Evolutionary conservation across 2,329 filamentous ascomycete genomes (phyloP), one percentile per base, ranked within the genome.

Genomic region (Colletotrichum musae): DNA sequence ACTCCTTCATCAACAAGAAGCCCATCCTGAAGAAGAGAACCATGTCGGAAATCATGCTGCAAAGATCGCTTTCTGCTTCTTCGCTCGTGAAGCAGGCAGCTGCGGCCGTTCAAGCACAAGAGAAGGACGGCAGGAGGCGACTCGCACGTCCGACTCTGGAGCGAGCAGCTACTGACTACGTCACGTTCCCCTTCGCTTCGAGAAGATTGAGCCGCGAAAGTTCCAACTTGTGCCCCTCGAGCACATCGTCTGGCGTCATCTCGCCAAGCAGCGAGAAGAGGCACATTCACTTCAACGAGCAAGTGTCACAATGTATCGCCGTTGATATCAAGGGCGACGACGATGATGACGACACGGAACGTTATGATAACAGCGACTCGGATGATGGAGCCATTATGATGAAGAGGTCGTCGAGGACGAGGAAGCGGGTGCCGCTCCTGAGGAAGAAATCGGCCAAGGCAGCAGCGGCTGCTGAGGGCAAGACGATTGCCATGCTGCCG

Each of bases 221-320:
- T 57, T 87, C 88, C 50, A 92, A 89, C 72, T 86, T 91, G 58
- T 87, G 89, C 6, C 89, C 90, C 43, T 94, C 92, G 2, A 86
- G 86, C 12, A 86, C 89, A 7, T 92, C 93, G 0, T 97, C 94
- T 0, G 93, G 92, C n/a, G 73, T 89, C 15, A 74, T 85, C 80
- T 85, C 91, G 77, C 80, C 94, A 68, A 81, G 89, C 83, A 80
- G 88, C 7, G 91, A 92, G 75, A 88, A 90, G 75, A 94, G 91
- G 70, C 95, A 97, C 78, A 98, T 99, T 73, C 94, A 97, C 76
- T 99, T 99, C 80, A 96, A 98, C 77, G 93, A 98, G 77, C 93
- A 95, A 81, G 96, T 99, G 2, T 92, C 95, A 78, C 95, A 98
- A 78, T 98, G 95, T 78, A 98, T 98, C 72, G 96, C 96, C 7